Evolutionary conservation across 2,329 filamentous ascomycete species (phyloP).

Genomic region (Chrysoporthe deuterocubensis): DNA sequence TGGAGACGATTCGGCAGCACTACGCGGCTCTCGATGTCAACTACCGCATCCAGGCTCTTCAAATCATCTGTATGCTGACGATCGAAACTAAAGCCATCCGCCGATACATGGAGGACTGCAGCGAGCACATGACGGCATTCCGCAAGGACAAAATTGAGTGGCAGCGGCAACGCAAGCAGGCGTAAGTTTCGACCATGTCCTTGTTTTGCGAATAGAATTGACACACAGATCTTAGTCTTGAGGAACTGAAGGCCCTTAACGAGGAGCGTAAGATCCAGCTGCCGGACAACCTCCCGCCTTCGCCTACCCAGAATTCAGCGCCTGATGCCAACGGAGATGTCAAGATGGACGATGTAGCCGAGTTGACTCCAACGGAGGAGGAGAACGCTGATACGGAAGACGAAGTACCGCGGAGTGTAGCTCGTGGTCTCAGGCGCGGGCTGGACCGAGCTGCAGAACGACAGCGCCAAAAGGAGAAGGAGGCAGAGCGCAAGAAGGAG

Average conservation of each 20-base stretch:
- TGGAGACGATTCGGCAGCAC: conserved; percentile 71
- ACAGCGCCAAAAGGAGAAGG: conserved; percentile 75
- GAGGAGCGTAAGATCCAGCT: conserved; percentile 76
- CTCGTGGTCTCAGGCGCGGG: conserved; percentile 62
- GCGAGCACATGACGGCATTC: conserved; percentile 90
- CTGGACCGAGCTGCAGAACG: conserved; percentile 73
- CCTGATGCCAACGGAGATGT: conserved; percentile 58
- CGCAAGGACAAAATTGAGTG: conserved; percentile 95
- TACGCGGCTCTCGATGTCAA: conserved; percentile 84
- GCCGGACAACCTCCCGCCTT: conserved; percentile 72
- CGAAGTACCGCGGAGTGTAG: conserved; percentile 56
- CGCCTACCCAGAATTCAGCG: conserved; percentile 56
- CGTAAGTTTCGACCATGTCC: conserved; percentile 52
- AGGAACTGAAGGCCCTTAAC: conserved; percentile 72
- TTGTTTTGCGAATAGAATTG: conserved; percentile 31
- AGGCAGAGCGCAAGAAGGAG: conserved; percentile 69
- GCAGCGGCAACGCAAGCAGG: conserved; percentile 75
- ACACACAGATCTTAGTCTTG: conserved; percentile 54
- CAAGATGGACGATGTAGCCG: conserved; percentile 67
- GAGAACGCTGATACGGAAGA: conserved; percentile 73
- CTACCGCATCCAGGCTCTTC: conserved; percentile 75
- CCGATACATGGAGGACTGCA: conserved; percentile 88
- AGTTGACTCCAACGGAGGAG: conserved; percentile 62
- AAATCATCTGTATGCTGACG: conserved; percentile 85
- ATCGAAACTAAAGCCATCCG: conserved; percentile 85